These are phyloP conservation scores for Fagus sylvatica DNA, from an alignment of 306 rosid species.

Conservation along the genomic window DNA sequence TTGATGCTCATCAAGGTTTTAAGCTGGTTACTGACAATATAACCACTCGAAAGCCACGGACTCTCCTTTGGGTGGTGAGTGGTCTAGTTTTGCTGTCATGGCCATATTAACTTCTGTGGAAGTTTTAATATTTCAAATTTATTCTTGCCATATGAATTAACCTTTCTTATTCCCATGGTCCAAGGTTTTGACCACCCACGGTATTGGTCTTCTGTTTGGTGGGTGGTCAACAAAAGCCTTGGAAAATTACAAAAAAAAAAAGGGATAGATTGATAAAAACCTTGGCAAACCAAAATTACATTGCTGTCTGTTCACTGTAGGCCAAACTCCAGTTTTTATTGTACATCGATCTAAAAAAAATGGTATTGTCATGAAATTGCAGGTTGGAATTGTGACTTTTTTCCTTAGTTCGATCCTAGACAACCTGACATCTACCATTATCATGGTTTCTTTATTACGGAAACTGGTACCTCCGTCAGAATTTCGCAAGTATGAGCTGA, in stretches of 20 bases:
- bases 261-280: background rate
- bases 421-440: conserved; percentile 89
- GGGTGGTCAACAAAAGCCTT: background rate
- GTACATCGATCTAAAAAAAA: background rate
- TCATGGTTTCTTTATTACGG: conserved; percentile 89
- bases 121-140: background rate
- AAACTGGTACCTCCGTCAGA: conserved; percentile 92
- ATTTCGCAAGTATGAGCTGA: conserved; percentile 65
- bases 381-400: conserved; percentile 87
- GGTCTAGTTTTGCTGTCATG: conserved; percentile 24
- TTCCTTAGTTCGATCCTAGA: conserved; percentile 85
- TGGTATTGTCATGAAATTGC: conserved; percentile 37
- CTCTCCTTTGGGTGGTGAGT: conserved; percentile 96
- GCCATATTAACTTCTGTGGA: conserved; percentile 4
- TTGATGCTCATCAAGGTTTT: conserved; percentile 96
- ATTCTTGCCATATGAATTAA: conserved; percentile 17
- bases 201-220: background rate
- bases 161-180: background rate
- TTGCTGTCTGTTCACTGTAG: background rate
- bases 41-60: conserved; percentile 82
- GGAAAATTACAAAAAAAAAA: background rate
- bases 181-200: background rate
- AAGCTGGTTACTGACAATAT: conserved; percentile 90
- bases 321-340: background rate
- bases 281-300: background rate